phyloP scores from a whole-genome alignment of 2,329 filamentous ascomycete genomes.

The Paecilomyces formosus region DNA sequence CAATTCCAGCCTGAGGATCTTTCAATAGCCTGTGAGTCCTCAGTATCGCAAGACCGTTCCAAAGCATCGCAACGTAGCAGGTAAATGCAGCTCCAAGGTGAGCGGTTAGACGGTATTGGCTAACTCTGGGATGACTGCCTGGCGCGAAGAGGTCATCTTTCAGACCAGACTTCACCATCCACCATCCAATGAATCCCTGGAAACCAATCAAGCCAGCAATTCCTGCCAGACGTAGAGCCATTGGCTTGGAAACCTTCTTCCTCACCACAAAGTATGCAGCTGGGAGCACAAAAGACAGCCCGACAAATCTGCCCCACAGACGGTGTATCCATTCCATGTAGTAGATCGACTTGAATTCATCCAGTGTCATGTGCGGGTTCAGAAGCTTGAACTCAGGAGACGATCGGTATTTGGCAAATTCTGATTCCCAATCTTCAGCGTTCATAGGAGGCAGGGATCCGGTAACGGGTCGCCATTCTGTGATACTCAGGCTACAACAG shows the following conservation, averaged over 20 bases:
- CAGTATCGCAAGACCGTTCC: constrained; percentile 77
- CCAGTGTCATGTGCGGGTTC: constrained; percentile 85
- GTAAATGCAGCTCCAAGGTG: constrained; percentile 86
- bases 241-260: constrained; percentile 66
- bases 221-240: constrained; percentile 69
- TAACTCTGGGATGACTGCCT: constrained; percentile 84
- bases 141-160: constrained; percentile 93
- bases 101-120: constrained; percentile 84
- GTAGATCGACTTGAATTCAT: constrained; percentile 98
- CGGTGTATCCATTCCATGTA: constrained; percentile 99
- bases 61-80: constrained; percentile 91
- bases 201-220: constrained; percentile 88
- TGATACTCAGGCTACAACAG: constrained; percentile 73
- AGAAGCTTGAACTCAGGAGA: constrained; percentile 89
- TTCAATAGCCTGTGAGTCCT: constrained; percentile 66
- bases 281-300: constrained; percentile 80
- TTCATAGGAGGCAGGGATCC: constrained; percentile 80
- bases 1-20: constrained; percentile 56
- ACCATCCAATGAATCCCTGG: constrained; percentile 95
- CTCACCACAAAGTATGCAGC: constrained; percentile 81
- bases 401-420: constrained; percentile 85
- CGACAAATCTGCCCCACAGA: constrained; percentile 87
- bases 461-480: constrained; percentile 96
- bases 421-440: constrained; percentile 75
- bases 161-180: constrained; percentile 97